Percentiles rank a stretch among this genome's conserved stretches.
These are phyloP conservation scores for Isoetes taiwanensis DNA, from an alignment of 75 land plant species.

Conservation along the genomic window DNA sequence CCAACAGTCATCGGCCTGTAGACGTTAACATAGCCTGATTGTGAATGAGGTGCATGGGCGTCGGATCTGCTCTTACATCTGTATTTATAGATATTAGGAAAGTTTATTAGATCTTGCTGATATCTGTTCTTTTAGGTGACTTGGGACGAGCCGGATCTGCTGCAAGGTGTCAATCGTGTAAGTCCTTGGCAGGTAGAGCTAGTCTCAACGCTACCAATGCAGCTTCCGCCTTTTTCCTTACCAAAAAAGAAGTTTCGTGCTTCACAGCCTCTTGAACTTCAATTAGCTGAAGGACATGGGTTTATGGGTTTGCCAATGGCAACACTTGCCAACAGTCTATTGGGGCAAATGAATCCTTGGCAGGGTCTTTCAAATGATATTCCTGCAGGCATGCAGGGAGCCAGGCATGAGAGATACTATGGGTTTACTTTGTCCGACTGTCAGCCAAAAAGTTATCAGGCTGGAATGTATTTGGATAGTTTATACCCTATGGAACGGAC, in stretches of 20 bases:
- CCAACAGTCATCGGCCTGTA: no score
- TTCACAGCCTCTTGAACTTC: conserved; percentile 47
- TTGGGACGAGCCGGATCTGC: conserved; percentile 94
- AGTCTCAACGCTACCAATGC: conserved; percentile 77
- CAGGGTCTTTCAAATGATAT: conserved; percentile 40
- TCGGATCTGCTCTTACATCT: no score
- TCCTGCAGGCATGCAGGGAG: conserved; percentile 99
- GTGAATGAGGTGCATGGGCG: no score
- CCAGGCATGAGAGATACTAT: conserved; percentile 89
- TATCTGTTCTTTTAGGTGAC: no score
- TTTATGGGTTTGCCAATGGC: conserved; percentile 30
- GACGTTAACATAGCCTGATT: no score
- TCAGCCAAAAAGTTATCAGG: conserved; percentile 40
- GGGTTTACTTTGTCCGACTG: conserved; percentile 49
- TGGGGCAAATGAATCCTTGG: conserved; percentile 48
- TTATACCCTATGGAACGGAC: background rate
- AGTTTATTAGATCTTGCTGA: no score
- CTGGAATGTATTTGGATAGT: conserved; percentile 29
- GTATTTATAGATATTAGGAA: no score
- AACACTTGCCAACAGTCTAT: conserved; percentile 23
- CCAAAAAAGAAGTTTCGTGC: conserved; percentile 67
- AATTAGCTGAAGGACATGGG: conserved; percentile 25
- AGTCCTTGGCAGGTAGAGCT: conserved; percentile 94
- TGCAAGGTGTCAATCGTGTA: conserved; percentile 78
- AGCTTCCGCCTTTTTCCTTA: conserved; percentile 56